phyloP scores from a whole-genome alignment of 2,329 filamentous ascomycete species.

The Myriosclerotinia curreyana region DNA sequence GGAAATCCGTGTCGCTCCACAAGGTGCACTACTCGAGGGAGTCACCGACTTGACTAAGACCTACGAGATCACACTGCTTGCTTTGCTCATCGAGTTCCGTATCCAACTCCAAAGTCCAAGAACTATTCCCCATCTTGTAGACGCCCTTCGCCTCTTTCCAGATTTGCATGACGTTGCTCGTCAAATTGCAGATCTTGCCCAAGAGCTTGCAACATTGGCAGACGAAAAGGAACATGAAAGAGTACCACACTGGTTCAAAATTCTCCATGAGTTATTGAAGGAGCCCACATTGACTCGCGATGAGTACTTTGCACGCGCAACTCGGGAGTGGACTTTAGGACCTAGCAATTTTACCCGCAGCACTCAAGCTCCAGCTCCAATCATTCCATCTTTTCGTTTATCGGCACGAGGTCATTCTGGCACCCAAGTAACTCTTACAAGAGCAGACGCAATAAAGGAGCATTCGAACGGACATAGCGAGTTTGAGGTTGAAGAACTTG shows the following conservation, averaged over 20 bases:
- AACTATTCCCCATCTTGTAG: not conserved
- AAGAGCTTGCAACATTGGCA: not conserved
- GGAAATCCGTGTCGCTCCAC: not conserved
- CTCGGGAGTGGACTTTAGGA: not conserved
- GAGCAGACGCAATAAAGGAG: not conserved
- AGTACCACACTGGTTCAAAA: conserved; percentile 1
- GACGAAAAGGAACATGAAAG: not conserved
- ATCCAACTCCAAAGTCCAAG: not conserved
- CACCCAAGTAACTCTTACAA: not conserved
- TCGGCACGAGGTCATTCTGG: not conserved
- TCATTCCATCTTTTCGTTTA: not conserved
- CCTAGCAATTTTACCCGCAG: not conserved
- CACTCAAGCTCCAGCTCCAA: not conserved
- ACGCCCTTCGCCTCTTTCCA: not conserved
- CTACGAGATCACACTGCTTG: not conserved
- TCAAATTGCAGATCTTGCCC: not conserved
- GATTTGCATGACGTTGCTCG: not conserved
- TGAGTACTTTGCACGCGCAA: not conserved
- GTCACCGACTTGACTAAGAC: not conserved
- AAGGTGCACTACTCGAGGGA: conserved; percentile 3
- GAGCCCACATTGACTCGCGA: not conserved
- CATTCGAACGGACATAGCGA: not conserved
- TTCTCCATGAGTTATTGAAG: conserved; percentile 2
- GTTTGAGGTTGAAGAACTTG: not conserved
- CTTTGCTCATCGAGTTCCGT: not conserved